Evolutionary conservation across 2,329 filamentous ascomycete species (phyloP).

Genomic region (Periconia sp.): DNA sequence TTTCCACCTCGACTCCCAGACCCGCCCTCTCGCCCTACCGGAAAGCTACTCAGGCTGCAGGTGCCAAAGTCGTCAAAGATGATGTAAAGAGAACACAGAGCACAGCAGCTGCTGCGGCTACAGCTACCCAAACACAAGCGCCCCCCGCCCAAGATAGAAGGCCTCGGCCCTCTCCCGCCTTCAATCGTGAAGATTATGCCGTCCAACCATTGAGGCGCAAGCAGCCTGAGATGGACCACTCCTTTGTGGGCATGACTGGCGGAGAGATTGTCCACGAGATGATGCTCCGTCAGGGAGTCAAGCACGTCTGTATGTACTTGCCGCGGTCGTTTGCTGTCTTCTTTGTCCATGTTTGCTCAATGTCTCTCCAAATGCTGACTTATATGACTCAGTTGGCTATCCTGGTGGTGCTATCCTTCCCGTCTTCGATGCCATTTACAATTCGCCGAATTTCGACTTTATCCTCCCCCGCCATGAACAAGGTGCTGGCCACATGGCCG

Average conservation of each 20-base stretch:
- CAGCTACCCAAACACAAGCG: slow-evolving; percentile 33
- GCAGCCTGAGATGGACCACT: slow-evolving; percentile 55
- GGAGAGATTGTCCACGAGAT: slow-evolving; percentile 99
- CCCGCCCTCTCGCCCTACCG: slow-evolving; percentile 50
- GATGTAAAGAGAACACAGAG: slow-evolving; percentile 46
- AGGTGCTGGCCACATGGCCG: slow-evolving; percentile 97
- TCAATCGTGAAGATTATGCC: slow-evolving; percentile 52
- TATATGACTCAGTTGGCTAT: slow-evolving; percentile 59
- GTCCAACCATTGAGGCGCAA: slow-evolving; percentile 50
- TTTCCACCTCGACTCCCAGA: slow-evolving; percentile 45
- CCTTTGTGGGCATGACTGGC: slow-evolving; percentile 89
- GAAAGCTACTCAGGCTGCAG: slow-evolving; percentile 34
- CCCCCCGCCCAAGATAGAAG: slow-evolving; percentile 32
- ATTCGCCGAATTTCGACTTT: slow-evolving; percentile 95
- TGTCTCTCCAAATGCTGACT: slow-evolving; percentile 3
- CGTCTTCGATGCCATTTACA: slow-evolving; percentile 98
- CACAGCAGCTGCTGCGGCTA: slow-evolving; percentile 44
- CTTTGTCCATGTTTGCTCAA: not conserved
- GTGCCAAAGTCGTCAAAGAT: slow-evolving; percentile 38
- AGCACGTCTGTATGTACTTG: slow-evolving; percentile 80
- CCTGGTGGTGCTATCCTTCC: slow-evolving; percentile 95
- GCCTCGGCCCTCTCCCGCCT: slow-evolving; percentile 50
- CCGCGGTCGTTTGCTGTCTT: slow-evolving; percentile 5
- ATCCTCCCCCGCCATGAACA: slow-evolving; percentile 95
- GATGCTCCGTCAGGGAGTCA: slow-evolving; percentile 91